phyloP scores from a whole-genome alignment of 371 early-diverging fungal species.

The Mucor velutinosus region DNA sequence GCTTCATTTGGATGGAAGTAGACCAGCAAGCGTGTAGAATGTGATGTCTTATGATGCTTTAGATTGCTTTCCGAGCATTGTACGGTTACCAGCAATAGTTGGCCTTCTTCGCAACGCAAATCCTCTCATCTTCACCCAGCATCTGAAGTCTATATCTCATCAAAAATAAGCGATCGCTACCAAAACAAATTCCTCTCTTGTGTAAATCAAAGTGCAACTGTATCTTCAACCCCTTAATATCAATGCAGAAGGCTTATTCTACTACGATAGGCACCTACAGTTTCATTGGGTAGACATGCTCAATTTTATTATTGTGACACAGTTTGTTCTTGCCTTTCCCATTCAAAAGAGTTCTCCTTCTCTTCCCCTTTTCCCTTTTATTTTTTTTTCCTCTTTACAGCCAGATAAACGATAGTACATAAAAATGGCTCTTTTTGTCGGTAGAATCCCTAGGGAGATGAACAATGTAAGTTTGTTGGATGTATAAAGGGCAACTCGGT shows the following conservation, averaged over 20 bases:
- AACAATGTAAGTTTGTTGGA: constrained; percentile 29
- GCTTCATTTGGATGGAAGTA: no score
- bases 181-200: no score
- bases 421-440: constrained; percentile 47
- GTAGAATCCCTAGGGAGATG: constrained; percentile 40
- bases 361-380: neutral
- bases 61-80: no score
- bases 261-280: neutral
- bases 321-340: neutral
- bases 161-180: no score
- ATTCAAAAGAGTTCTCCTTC: neutral
- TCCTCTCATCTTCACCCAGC: no score
- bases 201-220: no score
- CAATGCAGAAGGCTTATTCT: neutral
- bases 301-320: neutral
- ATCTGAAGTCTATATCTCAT: no score
- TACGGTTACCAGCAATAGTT: no score
- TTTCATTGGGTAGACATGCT: constrained; percentile 1
- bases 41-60: no score
- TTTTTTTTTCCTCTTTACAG: constrained; percentile 5
- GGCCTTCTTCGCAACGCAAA: no score
- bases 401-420: neutral
- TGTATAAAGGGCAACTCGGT: neutral
- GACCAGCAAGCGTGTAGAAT: no score
- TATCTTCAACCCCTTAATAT: no score